phyloP scores from a whole-genome alignment of 306 rosid genomes.

The Quercus robur region DNA sequence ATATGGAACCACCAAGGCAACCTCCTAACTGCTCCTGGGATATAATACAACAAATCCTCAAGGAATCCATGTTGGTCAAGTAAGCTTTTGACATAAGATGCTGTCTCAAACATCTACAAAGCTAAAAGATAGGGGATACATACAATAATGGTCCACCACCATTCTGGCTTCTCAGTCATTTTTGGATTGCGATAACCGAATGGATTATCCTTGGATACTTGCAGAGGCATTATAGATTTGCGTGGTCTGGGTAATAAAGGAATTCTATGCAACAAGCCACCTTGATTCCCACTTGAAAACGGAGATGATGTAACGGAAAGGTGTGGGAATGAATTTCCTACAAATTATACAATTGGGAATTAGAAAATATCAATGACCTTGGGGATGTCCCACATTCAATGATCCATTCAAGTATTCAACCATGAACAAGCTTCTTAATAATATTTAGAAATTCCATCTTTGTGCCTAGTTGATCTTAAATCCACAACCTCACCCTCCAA shows the following conservation, averaged over 20 bases:
- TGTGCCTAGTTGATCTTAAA: too few species aligned
- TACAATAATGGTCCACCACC: conserved; percentile 91
- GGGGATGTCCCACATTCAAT: not conserved
- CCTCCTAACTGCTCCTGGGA: conserved; percentile 72
- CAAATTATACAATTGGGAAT: conserved; percentile 3
- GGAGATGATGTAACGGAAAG: conserved; percentile 33
- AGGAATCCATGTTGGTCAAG: conserved; percentile 42
- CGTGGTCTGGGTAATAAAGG: conserved; percentile 21
- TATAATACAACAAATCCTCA: conserved; percentile 44
- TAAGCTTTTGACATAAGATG: conserved; percentile 54
- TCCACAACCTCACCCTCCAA: too few species aligned
- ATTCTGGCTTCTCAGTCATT: conserved; percentile 68
- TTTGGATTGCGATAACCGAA: conserved; percentile 44
- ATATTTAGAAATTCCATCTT: not conserved
- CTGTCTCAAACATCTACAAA: conserved; percentile 68
- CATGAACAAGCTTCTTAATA: not conserved
- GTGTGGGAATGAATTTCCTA: conserved; percentile 40
- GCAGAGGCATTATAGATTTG: conserved; percentile 28
- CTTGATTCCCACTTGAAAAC: conserved; percentile 26
- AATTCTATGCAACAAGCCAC: conserved; percentile 13
- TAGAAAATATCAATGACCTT: not conserved
- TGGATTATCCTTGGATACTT: conserved; percentile 49
- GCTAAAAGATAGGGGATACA: conserved; percentile 72
- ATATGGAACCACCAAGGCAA: conserved; percentile 70
- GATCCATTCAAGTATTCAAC: not conserved